phyloP scores from a whole-genome alignment of 1,139 yeast species.

The Kodamaea arcana region DNA sequence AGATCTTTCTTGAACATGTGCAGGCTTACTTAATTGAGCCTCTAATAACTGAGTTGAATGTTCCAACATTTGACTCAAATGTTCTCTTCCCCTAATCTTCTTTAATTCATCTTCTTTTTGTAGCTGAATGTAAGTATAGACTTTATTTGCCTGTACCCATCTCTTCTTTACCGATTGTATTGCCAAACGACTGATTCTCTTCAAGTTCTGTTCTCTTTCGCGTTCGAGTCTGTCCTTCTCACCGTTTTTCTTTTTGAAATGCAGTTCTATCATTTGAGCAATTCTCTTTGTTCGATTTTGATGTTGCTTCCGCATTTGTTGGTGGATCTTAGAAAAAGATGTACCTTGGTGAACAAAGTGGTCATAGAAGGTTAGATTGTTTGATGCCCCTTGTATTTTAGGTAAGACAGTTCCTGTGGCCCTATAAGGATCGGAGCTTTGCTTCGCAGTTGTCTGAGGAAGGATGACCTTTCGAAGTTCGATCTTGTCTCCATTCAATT shows the following conservation, averaged over 20 bases:
- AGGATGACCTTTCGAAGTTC: slow-evolving; percentile 43
- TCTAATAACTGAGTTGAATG: slow-evolving; percentile 88
- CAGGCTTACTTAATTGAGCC: slow-evolving; percentile 60
- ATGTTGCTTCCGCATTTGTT: slow-evolving; percentile 63
- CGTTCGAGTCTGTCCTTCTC: slow-evolving; percentile 79
- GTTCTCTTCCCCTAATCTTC: slow-evolving; percentile 78
- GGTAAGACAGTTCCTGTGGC: slow-evolving; percentile 36
- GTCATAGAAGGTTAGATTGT: slow-evolving; percentile 60
- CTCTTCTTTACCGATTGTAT: slow-evolving; percentile 83
- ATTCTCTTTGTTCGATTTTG: slow-evolving; percentile 67
- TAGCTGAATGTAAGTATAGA: slow-evolving; percentile 50
- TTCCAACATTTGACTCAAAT: slow-evolving; percentile 81
- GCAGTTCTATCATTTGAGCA: slow-evolving; percentile 79
- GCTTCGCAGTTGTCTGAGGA: slow-evolving; percentile 41
- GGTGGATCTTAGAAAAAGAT: slow-evolving; percentile 65
- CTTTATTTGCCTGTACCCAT: slow-evolving; percentile 90
- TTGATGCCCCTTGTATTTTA: slow-evolving; percentile 34
- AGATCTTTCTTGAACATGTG: slow-evolving; percentile 20
- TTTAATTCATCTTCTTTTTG: slow-evolving; percentile 67
- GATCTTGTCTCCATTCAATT: slow-evolving; percentile 40
- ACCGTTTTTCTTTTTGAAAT: slow-evolving; percentile 81
- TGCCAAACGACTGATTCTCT: slow-evolving; percentile 70
- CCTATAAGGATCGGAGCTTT: slow-evolving; percentile 40
- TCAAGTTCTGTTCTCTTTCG: slow-evolving; percentile 65
- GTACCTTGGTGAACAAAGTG: slow-evolving; percentile 74